Evolutionary conservation across 2,329 filamentous ascomycete genomes (phyloP), one percentile per base, ranked within the genome.

Genomic region (Corinectria fuckeliana): DNA sequence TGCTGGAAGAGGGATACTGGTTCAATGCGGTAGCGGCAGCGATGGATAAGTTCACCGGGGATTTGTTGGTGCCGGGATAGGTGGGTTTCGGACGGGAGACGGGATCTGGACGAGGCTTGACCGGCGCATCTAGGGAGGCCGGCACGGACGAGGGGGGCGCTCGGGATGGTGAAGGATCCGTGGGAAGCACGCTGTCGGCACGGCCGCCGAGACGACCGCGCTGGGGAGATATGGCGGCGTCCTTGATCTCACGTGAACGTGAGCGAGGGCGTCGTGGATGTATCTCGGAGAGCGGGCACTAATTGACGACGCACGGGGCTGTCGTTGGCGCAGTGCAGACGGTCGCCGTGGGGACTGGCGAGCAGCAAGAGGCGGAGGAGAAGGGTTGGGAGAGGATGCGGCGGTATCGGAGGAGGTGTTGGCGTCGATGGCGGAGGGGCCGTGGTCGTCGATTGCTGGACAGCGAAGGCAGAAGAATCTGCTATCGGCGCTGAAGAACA

Each of bases 151-250:
- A 56, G 60, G 65, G 61, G 52, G 61, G 49, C 58, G 64, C 54
- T 63, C 66, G 64, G 71, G 73, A 72, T 71, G 76, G 73, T 77
- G 78, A 74, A 65, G 81, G 76, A 82, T 80, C 80, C 81, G 81
- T 83, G 75, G 79, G 77, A 76, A 76, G 71, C 71, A 76, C 65
- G 67, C 64, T 66, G 70, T 67, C 67, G 72, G 74, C 77, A 77
- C 78, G 75, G 75, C 79, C 78, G 80, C 74, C 72, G 74, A 69
- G 70, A 81, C 76, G 79, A 80, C 78, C 76, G 77, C 78, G 77
- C 71, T 70, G 65, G 61, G 59, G 61, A 63, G 58, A 49, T 67
- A 70, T 70, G 66, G 67, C 62, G 70, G 63, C 49, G 66, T 68
- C 50, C 58, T 61, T 61, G 49, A 50, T 50, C 54, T 70, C 65